Base-by-base conservation (phyloP, 1,284 basidiomycete species). In the Sparassis latifolia region DNA sequence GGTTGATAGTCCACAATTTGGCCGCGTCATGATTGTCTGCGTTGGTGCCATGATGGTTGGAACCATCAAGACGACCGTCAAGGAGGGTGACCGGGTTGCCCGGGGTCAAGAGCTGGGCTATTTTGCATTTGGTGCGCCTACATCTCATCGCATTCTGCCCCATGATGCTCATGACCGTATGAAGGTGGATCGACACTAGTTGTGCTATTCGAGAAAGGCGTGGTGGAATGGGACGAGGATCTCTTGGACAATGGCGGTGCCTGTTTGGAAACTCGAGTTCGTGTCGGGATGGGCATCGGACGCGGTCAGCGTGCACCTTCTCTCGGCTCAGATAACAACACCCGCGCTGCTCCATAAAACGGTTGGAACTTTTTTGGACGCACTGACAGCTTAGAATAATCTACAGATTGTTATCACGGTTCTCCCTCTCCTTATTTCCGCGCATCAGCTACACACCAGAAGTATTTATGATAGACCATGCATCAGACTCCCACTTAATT, bases 1-100 rank as follows among this genome's bases (percentile, higher is more conserved):
- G 0, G 93, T 96, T 48, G 84, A 95, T 55, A 92, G 83, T 54
- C 82, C 84, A 0, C 80, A 86, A 48, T 96, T 96, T 63, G 93
- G 94, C 2, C 78, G 84, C 0, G 90, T 96, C 33, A 90, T 94
- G 82, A 85, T 84, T 2, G 89, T 94, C 5, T 95, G 89, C 63
- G 75, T 95, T 5, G 92, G 91, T 10, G 92, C 92, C 2, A 94
- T 95, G 92, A 94, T 94, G 92, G 92, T 95, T 2, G 92, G 92
- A 5, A 89, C 82, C 51, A 97, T 95, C 61, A 70, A 84, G 56
- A 87, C 89, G 5, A 92, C 92, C 0, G 88, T 93, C n/a, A 63
- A 84, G 39, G 89, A 93, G 58, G 93, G 93, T 1, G 79, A 96
- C 30, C 59, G 71, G 3, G 81, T 98, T 42, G 76, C 78, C 60